These are phyloP conservation scores for Luvunga scandens DNA, from an alignment of 345 rosid species.

Conservation along the genomic window DNA sequence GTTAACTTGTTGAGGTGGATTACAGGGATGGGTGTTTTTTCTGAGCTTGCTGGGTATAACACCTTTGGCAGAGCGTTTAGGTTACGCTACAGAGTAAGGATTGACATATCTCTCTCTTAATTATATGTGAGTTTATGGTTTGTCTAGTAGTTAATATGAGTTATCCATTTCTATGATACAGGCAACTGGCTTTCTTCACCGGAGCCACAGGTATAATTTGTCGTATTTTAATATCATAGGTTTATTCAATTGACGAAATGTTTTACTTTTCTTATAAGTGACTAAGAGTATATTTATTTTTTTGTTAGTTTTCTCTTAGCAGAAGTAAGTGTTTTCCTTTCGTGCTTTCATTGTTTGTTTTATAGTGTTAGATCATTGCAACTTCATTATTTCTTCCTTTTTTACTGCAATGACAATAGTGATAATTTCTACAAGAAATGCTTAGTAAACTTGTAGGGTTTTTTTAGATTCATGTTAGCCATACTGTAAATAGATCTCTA, in stretches of 20 bases:
- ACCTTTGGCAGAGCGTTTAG: conserved; percentile 58
- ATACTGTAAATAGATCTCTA: not conserved
- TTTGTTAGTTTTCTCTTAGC: not conserved
- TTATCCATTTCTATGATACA: conserved; percentile 20
- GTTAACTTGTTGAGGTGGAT: conserved; percentile 35
- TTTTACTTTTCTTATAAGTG: not conserved
- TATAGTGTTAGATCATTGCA: not conserved
- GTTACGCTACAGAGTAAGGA: conserved; percentile 51
- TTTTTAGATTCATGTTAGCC: not conserved
- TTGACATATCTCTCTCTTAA: conserved; percentile 6
- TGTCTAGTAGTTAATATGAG: conserved; percentile 21
- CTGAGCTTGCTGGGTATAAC: conserved; percentile 46
- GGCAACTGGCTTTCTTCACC: conserved; percentile 53
- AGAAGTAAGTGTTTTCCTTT: not conserved
- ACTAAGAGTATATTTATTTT: not conserved
- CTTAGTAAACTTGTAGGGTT: not conserved
- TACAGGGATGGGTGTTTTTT: conserved; percentile 50
- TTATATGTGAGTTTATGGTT: conserved; percentile 5
- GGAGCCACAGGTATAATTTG: conserved; percentile 41
- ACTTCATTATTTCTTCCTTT: not conserved
- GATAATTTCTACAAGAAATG: not conserved
- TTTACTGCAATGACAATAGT: not conserved
- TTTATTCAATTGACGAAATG: not conserved
- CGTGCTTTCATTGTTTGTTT: not conserved
- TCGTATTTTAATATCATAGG: not conserved